Evolutionary conservation across 2,329 filamentous ascomycete genomes (phyloP).

Genomic region (Pleoardoris graminearum): DNA sequence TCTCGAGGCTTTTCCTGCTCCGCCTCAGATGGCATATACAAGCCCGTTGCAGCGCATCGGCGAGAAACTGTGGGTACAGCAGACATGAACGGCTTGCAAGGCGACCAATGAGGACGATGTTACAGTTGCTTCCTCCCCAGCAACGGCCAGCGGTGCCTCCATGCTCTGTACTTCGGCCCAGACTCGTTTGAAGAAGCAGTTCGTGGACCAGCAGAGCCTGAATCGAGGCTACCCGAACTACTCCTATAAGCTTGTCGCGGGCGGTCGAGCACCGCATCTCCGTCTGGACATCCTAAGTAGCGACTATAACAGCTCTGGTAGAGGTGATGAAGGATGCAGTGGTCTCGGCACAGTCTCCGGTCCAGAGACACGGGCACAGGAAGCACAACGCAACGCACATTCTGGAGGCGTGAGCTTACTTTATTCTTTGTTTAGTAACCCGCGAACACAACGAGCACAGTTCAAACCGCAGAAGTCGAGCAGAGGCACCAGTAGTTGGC

Average conservation of each 20-base stretch:
- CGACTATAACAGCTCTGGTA: conserved; percentile 17
- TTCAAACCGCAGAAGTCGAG: conserved; percentile 85
- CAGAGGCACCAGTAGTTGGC: conserved; percentile 88
- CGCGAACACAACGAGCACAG: conserved; percentile 77
- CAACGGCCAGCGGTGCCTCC: neutral
- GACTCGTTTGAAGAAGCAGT: conserved; percentile 5
- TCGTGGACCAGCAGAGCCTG: conserved; percentile 9
- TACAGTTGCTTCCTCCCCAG: neutral
- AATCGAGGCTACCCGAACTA: conserved; percentile 43
- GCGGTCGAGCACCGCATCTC: conserved; percentile 14
- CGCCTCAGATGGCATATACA: conserved; percentile 28
- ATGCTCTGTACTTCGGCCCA: conserved; percentile 2
- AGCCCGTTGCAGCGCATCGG: conserved; percentile 39
- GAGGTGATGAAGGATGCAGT: conserved; percentile 4
- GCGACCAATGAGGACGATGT: neutral
- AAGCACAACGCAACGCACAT: conserved; percentile 19
- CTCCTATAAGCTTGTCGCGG: conserved; percentile 30
- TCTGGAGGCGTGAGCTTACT: conserved; percentile 38
- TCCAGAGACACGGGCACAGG: conserved; percentile 13
- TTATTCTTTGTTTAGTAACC: conserved; percentile 64
- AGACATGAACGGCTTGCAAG: conserved; percentile 6
- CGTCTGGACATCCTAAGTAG: conserved; percentile 7
- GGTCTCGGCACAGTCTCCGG: conserved; percentile 17
- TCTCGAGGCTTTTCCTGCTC: conserved; percentile 8
- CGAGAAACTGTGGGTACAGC: conserved; percentile 30